Evolutionary conservation across 2,329 filamentous ascomycete species (phyloP).

Genomic region (Nigrograna mackinnonii): DNA sequence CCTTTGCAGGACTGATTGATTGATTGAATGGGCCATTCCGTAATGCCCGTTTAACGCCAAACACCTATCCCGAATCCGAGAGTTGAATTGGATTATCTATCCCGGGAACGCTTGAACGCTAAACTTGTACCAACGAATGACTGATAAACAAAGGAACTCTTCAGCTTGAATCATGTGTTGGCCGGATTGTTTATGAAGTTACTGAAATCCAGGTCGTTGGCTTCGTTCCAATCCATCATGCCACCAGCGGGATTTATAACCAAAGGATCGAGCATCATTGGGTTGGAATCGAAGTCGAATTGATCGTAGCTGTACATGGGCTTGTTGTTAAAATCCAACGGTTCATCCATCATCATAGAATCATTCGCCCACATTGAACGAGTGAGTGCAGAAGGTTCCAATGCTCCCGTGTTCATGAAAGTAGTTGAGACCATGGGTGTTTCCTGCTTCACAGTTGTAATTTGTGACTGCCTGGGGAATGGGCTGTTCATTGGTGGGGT

Average conservation of each 20-base stretch:
- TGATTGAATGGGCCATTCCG: no score
- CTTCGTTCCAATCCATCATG: constrained; percentile 40
- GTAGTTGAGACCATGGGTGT: constrained; percentile 28
- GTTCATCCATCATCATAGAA: constrained; percentile 40
- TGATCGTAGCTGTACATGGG: constrained; percentile 36
- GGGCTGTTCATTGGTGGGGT: constrained; percentile 44
- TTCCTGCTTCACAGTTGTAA: constrained; percentile 35
- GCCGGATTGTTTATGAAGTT: constrained; percentile 40
- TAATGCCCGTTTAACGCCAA: constrained; percentile 18
- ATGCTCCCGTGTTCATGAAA: constrained; percentile 29
- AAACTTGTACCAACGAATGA: constrained; percentile 17
- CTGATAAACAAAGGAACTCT: constrained; percentile 19
- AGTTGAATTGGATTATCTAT: constrained; percentile 12
- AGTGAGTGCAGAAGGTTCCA: constrained; percentile 34
- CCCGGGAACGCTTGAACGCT: constrained; percentile 39
- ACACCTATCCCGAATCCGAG: constrained; percentile 16
- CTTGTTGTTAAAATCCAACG: constrained; percentile 37
- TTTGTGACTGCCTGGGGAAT: constrained; percentile 38
- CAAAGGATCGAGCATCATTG: constrained; percentile 36
- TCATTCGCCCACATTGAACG: constrained; percentile 34
- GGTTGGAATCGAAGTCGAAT: constrained; percentile 33
- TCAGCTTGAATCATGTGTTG: constrained; percentile 27
- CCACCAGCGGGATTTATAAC: constrained; percentile 31
- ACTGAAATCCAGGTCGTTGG: constrained; percentile 39
- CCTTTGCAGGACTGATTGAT: no score